Evolutionary conservation across 192 early-diverging fungal species (phyloP).

Genomic region (Backusella tuberculispora): DNA sequence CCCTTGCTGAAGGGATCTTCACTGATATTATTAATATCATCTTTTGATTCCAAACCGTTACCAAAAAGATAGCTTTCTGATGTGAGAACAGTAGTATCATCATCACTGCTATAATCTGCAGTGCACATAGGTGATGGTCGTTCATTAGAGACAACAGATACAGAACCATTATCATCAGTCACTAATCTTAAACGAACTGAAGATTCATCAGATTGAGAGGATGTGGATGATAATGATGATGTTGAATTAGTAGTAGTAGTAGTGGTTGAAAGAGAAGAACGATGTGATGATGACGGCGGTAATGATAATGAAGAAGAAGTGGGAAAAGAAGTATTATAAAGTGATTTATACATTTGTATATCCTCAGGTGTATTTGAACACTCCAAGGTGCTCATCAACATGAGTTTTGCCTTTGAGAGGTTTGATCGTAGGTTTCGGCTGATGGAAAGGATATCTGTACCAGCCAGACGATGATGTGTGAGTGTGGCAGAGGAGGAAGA

Average conservation of each 20-base stretch:
- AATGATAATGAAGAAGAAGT: not conserved
- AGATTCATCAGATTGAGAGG: not conserved
- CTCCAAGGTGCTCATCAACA: slow-evolving; percentile 15
- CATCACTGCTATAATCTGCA: slow-evolving; percentile 10
- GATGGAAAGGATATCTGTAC: slow-evolving; percentile 14
- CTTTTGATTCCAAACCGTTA: not conserved
- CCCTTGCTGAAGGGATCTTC: not conserved
- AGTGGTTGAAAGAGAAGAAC: not conserved
- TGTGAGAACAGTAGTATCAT: slow-evolving; percentile 6
- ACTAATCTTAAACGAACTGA: slow-evolving; percentile 14
- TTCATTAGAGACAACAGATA: slow-evolving; percentile 3
- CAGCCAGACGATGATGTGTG: not conserved
- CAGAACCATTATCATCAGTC: slow-evolving; percentile 16
- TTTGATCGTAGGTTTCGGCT: slow-evolving; percentile 15
- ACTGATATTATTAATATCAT: not conserved
- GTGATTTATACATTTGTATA: slow-evolving; percentile 20
- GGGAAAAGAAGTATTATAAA: not conserved
- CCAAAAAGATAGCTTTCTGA: slow-evolving; percentile 13
- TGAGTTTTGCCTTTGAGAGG: slow-evolving; percentile 9
- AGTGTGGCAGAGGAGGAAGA: not conserved
- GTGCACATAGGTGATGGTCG: not conserved
- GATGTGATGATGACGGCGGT: not conserved
- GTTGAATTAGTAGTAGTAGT: not conserved
- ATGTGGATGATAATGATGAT: not conserved
- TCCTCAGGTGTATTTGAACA: slow-evolving; percentile 13